Evolutionary conservation across 495 filamentous ascomycete genomes (phyloP).

Genomic region (Xylaria cubensis): DNA sequence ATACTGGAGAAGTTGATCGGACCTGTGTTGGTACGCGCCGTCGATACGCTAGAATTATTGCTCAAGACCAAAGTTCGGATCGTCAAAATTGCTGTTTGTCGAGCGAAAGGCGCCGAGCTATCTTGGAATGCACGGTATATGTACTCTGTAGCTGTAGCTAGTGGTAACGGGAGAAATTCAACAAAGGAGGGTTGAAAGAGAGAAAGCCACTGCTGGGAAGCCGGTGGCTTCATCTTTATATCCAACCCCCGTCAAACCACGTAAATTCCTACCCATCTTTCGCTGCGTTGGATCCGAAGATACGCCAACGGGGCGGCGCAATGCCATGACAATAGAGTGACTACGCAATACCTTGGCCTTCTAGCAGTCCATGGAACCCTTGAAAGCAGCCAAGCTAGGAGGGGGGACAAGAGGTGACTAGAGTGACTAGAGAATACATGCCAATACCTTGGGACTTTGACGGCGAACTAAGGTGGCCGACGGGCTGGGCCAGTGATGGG

Average conservation of each 20-base stretch:
- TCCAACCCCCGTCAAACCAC: neutral
- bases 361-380: constrained; percentile 10
- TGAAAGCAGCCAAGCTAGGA: constrained; percentile 14
- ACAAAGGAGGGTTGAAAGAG: constrained; percentile 7
- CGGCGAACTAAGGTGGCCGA: constrained; percentile 16
- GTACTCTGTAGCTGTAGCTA: constrained; percentile 3
- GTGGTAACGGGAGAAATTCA: neutral
- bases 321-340: constrained; percentile 22
- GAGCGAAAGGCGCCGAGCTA: neutral
- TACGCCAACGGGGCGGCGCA: constrained; percentile 19
- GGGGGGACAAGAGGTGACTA: neutral
- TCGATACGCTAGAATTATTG: neutral
- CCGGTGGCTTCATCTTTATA: constrained; percentile 22
- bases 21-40: neutral
- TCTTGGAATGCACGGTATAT: neutral
- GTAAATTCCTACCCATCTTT: constrained; percentile 4
- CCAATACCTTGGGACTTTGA: constrained; percentile 17
- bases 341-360: constrained; percentile 12
- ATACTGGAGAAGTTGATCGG: neutral
- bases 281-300: neutral
- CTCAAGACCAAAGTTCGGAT: neutral
- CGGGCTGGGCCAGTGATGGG: constrained; percentile 5
- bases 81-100: neutral
- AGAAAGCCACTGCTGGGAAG: neutral
- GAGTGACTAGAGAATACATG: constrained; percentile 25